A percentile compares a stretch with the other conserved stretches of the same genome.
Conservation (phyloP, 1,139 yeast genomes). For the Zhuliangozyma parablackwelliae region DNA sequence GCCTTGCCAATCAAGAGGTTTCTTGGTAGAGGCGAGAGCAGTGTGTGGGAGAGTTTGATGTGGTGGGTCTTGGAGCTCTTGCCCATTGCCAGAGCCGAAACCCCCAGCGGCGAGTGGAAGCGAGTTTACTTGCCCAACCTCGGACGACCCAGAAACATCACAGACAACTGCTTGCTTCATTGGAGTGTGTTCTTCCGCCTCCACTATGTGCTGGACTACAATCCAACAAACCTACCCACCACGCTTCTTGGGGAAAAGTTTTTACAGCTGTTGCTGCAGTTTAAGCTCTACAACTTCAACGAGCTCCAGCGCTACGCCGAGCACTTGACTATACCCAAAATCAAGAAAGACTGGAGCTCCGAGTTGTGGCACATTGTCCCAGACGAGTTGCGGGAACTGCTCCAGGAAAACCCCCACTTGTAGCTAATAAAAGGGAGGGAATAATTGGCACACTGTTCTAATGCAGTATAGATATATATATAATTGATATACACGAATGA, state of each 20-base stretch:
- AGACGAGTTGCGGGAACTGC: constrained; percentile 29
- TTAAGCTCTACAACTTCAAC: constrained; percentile 8
- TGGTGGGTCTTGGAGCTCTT: constrained; percentile 65
- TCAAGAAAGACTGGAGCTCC: constrained; percentile 18
- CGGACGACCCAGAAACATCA: constrained; percentile 48
- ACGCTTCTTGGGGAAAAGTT: constrained; percentile 19
- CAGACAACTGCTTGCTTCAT: constrained; percentile 44
- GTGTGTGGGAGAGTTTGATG: constrained; percentile 17
- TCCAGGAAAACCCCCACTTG: constrained; percentile 11
- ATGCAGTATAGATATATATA: constrained; percentile 12
- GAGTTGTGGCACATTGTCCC: constrained; percentile 36
- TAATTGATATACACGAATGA: constrained; percentile 7
- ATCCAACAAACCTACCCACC: constrained; percentile 42
- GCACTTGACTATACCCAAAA: constrained; percentile 15
- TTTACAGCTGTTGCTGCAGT: constrained; percentile 16
- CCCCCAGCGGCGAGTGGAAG: constrained; percentile 44
- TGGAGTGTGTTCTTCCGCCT: constrained; percentile 62
- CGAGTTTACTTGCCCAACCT: constrained; percentile 48
- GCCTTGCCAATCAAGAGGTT: constrained; percentile 14
- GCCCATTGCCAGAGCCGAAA: constrained; percentile 51
- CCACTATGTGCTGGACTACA: constrained; percentile 39
- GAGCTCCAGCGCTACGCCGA: constrained; percentile 9
- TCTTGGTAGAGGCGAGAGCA: constrained; percentile 31
- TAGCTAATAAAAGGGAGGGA: constrained; percentile 1
- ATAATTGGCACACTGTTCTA: constrained; percentile 3